Percentiles rank a stretch among this genome's conserved stretches.
These are phyloP conservation scores for Cystofilobasidium ferigula DNA, from an alignment of 768 basidiomycete species.

Conservation along the genomic window DNA sequence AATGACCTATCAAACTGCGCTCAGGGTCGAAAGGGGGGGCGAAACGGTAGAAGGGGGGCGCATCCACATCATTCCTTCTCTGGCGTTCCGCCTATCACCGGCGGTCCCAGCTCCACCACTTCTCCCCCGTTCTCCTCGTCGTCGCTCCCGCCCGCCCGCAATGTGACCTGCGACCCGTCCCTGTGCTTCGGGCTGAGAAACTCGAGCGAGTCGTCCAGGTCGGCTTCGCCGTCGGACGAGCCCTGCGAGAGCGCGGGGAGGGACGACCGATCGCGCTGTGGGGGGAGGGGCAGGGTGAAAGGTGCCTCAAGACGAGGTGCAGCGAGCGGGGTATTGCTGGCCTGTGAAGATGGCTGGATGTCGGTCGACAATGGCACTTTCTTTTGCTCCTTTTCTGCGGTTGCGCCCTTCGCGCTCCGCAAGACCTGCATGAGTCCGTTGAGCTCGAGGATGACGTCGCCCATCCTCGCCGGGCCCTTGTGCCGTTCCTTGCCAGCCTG, in stretches of 20 bases:
- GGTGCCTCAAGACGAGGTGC: neutral
- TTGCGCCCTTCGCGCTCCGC: conserved; percentile 7
- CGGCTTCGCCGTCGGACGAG: conserved; percentile 2
- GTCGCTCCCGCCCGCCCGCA: neutral
- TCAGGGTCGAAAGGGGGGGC: no score
- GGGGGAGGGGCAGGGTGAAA: neutral
- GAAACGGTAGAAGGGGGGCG: no score
- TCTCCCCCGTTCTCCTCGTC: neutral
- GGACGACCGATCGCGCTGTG: neutral
- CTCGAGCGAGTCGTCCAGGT: conserved; percentile 1
- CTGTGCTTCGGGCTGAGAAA: neutral
- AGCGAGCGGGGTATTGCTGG: no score
- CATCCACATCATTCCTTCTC: neutral
- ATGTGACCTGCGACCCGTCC: neutral
- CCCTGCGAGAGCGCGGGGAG: conserved; percentile 10
- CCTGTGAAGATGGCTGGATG: neutral
- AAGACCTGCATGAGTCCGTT: conserved; percentile 24
- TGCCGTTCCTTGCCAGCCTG: neutral
- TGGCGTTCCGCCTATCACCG: neutral
- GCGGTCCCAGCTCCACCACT: neutral
- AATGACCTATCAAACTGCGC: no score
- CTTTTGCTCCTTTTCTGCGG: neutral
- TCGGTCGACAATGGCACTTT: neutral
- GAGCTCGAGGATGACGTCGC: conserved; percentile 22
- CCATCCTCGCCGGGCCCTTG: neutral